Conservation (phyloP, 2,329 filamentous ascomycete genomes). For the Venturia oleaginea region DNA sequence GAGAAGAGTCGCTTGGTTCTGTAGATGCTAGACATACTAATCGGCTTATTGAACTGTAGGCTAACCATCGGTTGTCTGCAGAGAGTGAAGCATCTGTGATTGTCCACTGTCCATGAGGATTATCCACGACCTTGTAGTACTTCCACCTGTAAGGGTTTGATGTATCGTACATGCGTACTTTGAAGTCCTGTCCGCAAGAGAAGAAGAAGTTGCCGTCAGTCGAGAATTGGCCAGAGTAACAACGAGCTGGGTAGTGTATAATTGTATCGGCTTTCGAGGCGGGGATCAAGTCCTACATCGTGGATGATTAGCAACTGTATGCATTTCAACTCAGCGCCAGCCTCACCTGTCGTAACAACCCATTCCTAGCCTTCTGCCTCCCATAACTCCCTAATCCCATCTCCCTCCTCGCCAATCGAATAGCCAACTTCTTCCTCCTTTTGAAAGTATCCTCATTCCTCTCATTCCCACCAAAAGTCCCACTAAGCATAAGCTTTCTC, state of each 20-base stretch:
- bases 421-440: constrained; percentile 52
- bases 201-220: constrained; percentile 98
- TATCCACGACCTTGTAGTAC: constrained; percentile 81
- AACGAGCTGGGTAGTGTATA: constrained; percentile 75
- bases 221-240: constrained; percentile 94
- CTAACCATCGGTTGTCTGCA: constrained; percentile 84
- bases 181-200: constrained; percentile 83
- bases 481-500: constrained; percentile 68
- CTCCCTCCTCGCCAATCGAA: constrained; percentile 71
- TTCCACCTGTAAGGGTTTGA: constrained; percentile 92
- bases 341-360: constrained; percentile 76
- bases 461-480: constrained; percentile 66
- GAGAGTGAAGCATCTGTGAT: constrained; percentile 88
- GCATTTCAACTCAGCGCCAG: constrained; percentile 47
- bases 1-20: constrained; percentile 69
- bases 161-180: constrained; percentile 94
- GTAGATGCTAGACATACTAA: constrained; percentile 80
- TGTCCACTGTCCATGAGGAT: constrained; percentile 87
- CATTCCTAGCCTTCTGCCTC: constrained; percentile 51
- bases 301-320: constrained; percentile 35
- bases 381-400: constrained; percentile 57
- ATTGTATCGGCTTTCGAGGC: constrained; percentile 71
- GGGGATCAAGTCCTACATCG: constrained; percentile 61
- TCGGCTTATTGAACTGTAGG: constrained; percentile 81
- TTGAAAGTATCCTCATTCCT: constrained; percentile 42